Conservation (phyloP, 805 yeast genomes). For the Teunomyces barrocoloradensis region DNA sequence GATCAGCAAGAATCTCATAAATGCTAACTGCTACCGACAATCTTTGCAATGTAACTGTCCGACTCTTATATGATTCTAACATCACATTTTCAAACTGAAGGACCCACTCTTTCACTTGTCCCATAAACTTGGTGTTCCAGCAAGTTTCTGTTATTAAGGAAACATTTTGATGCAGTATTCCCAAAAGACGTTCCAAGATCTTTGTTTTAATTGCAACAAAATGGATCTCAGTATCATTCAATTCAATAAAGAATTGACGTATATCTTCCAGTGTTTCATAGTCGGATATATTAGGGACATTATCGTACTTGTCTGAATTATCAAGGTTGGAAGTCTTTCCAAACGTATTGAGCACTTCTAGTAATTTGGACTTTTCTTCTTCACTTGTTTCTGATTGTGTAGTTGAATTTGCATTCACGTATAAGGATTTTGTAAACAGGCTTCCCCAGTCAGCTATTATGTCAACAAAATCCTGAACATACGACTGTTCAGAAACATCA, state of each 20-base stretch:
- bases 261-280: slow-evolving; percentile 9
- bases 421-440: slow-evolving; percentile 13
- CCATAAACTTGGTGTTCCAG: slow-evolving; percentile 38
- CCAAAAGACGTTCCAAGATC: slow-evolving; percentile 25
- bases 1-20: slow-evolving; percentile 47
- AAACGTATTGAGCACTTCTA: slow-evolving; percentile 36
- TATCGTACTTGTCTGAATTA: not conserved
- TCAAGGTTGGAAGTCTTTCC: slow-evolving; percentile 15
- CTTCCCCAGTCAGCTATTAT: slow-evolving; percentile 29
- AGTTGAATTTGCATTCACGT: slow-evolving; percentile 9
- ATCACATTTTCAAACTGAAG: slow-evolving; percentile 27
- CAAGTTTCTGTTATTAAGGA: slow-evolving; percentile 35
- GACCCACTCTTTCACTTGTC: slow-evolving; percentile 35
- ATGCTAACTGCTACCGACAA: slow-evolving; percentile 34
- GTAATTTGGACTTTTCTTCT: slow-evolving; percentile 29
- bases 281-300: slow-evolving; percentile 6
- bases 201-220: slow-evolving; percentile 21
- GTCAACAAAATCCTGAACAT: slow-evolving; percentile 17
- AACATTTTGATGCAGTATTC: slow-evolving; percentile 4
- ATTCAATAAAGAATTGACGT: slow-evolving; percentile 10
- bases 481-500: not conserved
- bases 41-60: not conserved
- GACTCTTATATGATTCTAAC: slow-evolving; percentile 6
- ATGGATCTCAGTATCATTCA: slow-evolving; percentile 13
- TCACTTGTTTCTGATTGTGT: slow-evolving; percentile 13